Evolutionary conservation across 73 alveolate species (phyloP), one percentile per base, ranked within the genome.

Genomic region (Paramecium caudatum): DNA sequence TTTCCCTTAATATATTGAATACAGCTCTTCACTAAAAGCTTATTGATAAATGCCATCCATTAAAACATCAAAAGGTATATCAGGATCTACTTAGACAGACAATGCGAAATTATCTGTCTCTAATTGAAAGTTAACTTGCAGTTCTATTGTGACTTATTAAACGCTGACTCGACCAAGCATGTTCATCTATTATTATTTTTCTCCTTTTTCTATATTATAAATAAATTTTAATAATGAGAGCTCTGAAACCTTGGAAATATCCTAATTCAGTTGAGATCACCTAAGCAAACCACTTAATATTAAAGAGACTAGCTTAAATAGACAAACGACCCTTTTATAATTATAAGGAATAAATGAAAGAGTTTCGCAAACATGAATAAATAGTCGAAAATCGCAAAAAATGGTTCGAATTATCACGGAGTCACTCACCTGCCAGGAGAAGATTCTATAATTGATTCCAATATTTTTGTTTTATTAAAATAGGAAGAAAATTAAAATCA

Each of bases 401-500:
- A 55, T 55, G 80, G 80, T 55, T 55, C n/a, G 80, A 37, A 2
- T 19, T 55, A 55, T 55, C 80, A 27, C 23, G 45, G 30, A 55
- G 80, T 23, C 30, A 55, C 30, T 55, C 80, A 27, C 80, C 80
- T 27, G 80, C 30, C 80, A 43, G 13, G 10, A 23, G 30, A 55
- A 27, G 80, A 55, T 10, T 3, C 3, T 55, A 17, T 55, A 43
- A 55, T 43, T 23, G 30, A 27, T 55, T 10, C 2, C 30, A 17
- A 55, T 27, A 27, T 27, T 55, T 55, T 1, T 55, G 5, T 55
- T 55, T 55, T 55, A 5, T 27, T 17, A 55, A 55, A 23, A 10
- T 23, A 55, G 30, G 80, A 27, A n/a, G n/a, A n/a, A n/a, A 55
- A 55, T 55, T 55, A 55, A 55, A 43, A 19, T 55, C 80, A 55